These are phyloP conservation scores for Stagonosporopsis tanaceti DNA, from an alignment of 2,329 filamentous ascomycete species.

Conservation along the genomic window DNA sequence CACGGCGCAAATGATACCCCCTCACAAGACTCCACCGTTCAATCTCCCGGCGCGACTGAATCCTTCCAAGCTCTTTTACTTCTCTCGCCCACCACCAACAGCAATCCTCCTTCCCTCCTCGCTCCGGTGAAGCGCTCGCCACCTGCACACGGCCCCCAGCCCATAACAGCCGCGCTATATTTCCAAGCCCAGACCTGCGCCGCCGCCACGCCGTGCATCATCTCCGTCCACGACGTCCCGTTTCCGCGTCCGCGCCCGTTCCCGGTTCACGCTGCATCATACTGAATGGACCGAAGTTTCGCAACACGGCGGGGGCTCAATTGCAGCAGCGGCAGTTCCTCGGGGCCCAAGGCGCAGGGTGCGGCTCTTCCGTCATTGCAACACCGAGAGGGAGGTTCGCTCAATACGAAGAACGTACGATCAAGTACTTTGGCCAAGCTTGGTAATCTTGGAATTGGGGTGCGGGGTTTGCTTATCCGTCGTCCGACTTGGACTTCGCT, in stretches of 20 bases:
- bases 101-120: not conserved
- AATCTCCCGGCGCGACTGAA: not conserved
- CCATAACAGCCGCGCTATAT: slow-evolving; percentile 5
- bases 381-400: no score
- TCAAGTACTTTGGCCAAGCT: not conserved
- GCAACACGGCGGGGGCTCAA: not conserved
- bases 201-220: not conserved
- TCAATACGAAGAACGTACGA: not conserved
- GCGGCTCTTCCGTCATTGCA: not conserved
- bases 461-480: not conserved
- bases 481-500: no score
- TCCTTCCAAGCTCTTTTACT: not conserved
- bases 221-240: not conserved
- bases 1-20: not conserved
- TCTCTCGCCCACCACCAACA: not conserved
- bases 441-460: not conserved
- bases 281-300: not conserved
- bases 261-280: not conserved
- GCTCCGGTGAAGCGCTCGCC: not conserved
- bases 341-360: not conserved
- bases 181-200: not conserved
- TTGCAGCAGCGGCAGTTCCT: not conserved
- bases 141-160: not conserved
- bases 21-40: not conserved
- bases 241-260: not conserved